Base-by-base conservation (phyloP, 2,329 filamentous ascomycete species). In the Apiospora saccharicola region DNA sequence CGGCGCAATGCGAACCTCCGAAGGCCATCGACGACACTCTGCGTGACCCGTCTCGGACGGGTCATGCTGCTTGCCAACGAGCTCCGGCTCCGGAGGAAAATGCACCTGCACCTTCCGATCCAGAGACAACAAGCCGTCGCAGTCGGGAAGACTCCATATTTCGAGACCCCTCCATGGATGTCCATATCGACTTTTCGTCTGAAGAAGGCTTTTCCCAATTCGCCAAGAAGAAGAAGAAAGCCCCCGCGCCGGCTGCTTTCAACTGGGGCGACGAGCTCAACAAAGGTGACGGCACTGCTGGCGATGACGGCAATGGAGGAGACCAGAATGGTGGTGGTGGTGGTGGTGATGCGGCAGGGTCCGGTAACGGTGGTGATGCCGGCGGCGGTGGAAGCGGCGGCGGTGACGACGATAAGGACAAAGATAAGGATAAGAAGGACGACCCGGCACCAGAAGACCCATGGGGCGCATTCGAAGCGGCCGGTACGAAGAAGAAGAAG, bases 151-250 rank as follows among this genome's bases (percentile, higher is more conserved):
- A 78, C 64, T 74, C 74, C 24, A 76, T 89, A 7, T 81, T 90
- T 46, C 75, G 75, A 53, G 86, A 89, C 75, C 86, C 86, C n/a
- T 82, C 79, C 49, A 81, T 83, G 76, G 79, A 82, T 51, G 78
- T 83, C 26, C 81, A 83, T 43, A 82, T 93, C 69, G 90, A 93
- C 77, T 89, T 93, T 72, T 83, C 84, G 30, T 88, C 86, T 37
- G 81, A 86, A 70, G 84, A 88, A 57, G 87, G 85, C 68, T 89
- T 86, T 81, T 84, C 85, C 70, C 86, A 91, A 77, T 86, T 85
- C 49, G 86, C 83, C 2, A 86, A 88, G 75, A 89, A 88, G 80
- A 90, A 87, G 80, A 77, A 76, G 67, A 75, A 75, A 73, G 71
- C 49, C 69, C 34, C 57, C 26, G 34, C 61, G 67, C 73, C 49